Percentiles rank a stretch among this genome's conserved stretches.
Conservation (phyloP, 768 basidiomycete species). For the Tremella mesenterica region DNA sequence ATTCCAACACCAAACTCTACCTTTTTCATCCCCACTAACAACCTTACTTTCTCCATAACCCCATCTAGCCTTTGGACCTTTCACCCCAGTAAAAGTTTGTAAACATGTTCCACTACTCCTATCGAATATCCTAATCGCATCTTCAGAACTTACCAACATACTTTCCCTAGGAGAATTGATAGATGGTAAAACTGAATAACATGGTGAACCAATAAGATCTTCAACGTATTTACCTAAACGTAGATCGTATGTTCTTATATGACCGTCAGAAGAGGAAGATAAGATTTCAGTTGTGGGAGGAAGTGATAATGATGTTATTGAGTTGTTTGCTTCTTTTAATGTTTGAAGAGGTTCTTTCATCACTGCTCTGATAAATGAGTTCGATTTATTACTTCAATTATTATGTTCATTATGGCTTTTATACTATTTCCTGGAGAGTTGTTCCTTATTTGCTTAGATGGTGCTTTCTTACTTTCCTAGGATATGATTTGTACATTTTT, state of each 20-base stretch:
- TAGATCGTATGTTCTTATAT: slow-evolving; percentile 86
- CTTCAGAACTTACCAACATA: slow-evolving; percentile 70
- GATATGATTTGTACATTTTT: no score
- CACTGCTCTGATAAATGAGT: slow-evolving; percentile 53
- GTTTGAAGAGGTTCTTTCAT: slow-evolving; percentile 79
- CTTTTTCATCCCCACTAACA: slow-evolving; percentile 82
- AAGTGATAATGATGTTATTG: slow-evolving; percentile 31
- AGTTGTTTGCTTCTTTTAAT: slow-evolving; percentile 32
- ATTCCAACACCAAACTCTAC: slow-evolving; percentile 86
- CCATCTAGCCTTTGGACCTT: slow-evolving; percentile 54
- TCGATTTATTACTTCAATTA: no score
- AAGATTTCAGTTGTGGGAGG: slow-evolving; percentile 54
- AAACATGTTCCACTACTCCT: slow-evolving; percentile 65
- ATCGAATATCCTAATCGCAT: slow-evolving; percentile 82
- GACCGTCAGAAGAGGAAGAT: slow-evolving; percentile 82
- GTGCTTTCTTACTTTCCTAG: neutral
- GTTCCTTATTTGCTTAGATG: neutral
- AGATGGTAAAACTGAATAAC: slow-evolving; percentile 72
- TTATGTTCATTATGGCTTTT: no score
- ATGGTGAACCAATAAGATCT: slow-evolving; percentile 84
- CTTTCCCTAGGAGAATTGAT: slow-evolving; percentile 52
- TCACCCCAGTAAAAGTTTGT: slow-evolving; percentile 62
- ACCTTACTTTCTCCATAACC: slow-evolving; percentile 73
- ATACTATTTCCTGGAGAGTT: neutral
- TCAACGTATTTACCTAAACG: slow-evolving; percentile 81